Evolutionary conservation across 306 rosid genomes (phyloP), one percentile per base, ranked within the genome.

Genomic region (Argentina anserina): DNA sequence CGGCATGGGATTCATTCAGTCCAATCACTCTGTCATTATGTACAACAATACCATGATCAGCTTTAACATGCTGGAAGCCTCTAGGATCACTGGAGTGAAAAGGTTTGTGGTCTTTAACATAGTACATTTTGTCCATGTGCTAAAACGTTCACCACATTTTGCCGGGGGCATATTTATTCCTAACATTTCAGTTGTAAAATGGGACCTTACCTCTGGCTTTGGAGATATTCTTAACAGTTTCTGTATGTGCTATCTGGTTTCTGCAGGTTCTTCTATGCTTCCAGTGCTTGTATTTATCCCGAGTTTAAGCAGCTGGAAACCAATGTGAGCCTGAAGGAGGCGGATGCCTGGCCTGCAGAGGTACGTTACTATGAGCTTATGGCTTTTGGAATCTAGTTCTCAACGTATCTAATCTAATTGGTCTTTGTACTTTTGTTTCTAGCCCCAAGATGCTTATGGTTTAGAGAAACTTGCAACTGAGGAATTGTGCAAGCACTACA

Each of bases 341-440:
- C 99, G 64, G 97, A 94, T 86, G 99, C 97, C 68, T 94, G 99
- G 99, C 99, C 99, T 65, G 99, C 99, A 66, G 99, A 94, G 99
- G 99, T 94, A 43, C 67, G 85, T 82, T 75, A 61, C 46, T 59
- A 62, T 29, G 34, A 20, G 33, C 15, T 78, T 60, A 79, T 36
- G 25, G 49, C 21, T 64, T 21, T 37, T 75, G 6, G 6, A 65
- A 53, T 71, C 61, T 78, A n/a, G 28, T 76, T 61, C 7, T 70
- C n/a, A 20, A 66, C 41, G 26, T 23, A 64, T 49, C 43, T 71
- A 63, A 81, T 52, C 36, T 59, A 29, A 73, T 75, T 62, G n/a
- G 72, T 64, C 40, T 71, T 43, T 71, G 13, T 40, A 17, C 63
- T 26, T 75, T 31, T 52, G 7, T 73, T 75, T 47, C 21, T 73